Conservation (phyloP, 2,329 filamentous ascomycete species). For the Hypoxylon sp. region DNA sequence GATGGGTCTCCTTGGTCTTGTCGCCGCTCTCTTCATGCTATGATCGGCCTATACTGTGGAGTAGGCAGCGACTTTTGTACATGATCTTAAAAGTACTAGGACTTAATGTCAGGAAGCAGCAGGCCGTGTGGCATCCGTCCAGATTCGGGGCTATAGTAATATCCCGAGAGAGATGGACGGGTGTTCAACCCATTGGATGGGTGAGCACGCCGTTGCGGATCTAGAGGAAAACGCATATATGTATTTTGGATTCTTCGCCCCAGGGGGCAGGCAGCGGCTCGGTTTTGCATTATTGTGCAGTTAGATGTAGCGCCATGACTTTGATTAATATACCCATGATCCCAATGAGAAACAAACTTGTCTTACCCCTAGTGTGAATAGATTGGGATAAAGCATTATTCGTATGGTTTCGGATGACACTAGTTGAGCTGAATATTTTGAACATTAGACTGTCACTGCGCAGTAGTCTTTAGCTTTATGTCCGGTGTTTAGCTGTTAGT, state of each 20-base stretch:
- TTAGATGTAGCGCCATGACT: constrained; percentile 43
- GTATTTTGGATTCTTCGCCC: constrained; percentile 43
- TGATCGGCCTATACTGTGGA: constrained; percentile 38
- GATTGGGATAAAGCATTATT: neutral
- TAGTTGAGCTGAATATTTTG: neutral
- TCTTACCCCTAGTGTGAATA: neutral
- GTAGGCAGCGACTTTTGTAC: constrained; percentile 6
- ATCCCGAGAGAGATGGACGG: constrained; percentile 9
- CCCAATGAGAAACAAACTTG: constrained; percentile 33
- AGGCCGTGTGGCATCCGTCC: constrained; percentile 26
- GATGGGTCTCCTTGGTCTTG: constrained; percentile 60
- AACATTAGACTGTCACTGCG: neutral
- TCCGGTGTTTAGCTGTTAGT: neutral
- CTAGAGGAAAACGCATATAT: constrained; percentile 30
- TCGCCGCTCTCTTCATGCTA: constrained; percentile 60
- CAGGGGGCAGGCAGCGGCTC: constrained; percentile 39
- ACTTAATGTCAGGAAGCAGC: constrained; percentile 31
- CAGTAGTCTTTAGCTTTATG: neutral
- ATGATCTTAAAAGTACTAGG: constrained; percentile 23
- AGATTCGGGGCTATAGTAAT: constrained; percentile 15
- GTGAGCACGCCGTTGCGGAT: constrained; percentile 22
- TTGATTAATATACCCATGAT: constrained; percentile 52
- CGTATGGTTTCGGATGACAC: neutral
- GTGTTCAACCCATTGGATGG: constrained; percentile 34
- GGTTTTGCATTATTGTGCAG: constrained; percentile 42